Evolutionary conservation across 2,329 filamentous ascomycete genomes (phyloP), one percentile per base, ranked within the genome.

Genomic region (Parascedosporium putredinis): DNA sequence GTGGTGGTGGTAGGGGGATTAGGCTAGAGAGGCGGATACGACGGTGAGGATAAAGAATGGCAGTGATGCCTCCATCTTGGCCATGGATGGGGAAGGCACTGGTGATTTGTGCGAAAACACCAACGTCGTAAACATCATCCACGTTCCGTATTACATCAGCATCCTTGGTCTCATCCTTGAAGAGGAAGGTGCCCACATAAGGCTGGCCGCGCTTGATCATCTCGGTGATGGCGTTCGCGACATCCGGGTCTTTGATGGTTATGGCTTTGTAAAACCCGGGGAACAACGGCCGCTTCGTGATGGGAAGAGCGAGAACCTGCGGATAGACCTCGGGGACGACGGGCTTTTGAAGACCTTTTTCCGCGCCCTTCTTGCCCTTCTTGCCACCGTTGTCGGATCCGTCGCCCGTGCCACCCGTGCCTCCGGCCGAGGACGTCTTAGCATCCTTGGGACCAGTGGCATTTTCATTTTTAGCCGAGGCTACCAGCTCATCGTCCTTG

Each of bases 221-320:
- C 63, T 98, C 94, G 52, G 90, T 86, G 56, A 98, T 95, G 20
- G 93, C 93, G 34, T 83, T 82, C 12, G 90, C 86, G 31, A 98
- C 93, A 58, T 93, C 86, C 16, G 86, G 87, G 61, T 98, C 89
- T 62, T 88, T 84, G 57, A 98, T 95, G 3, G 91, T 98, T 57
- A 98, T 93, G 8, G 93, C 91, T 69, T 98, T 98, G 73, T 98
- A 98, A 68, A 97, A 98, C 1, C 93, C 93, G 1, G 93, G 93
- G 67, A 97, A 98, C 10, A 98, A 72, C 9, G 93, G 93, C 49
- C 93, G 79, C 65, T 94, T 89, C 24, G 88, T 86, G 59, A 98
- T 96, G 6, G 93, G 93, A 50, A 98, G 95, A 2, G 91, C 91
- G 77, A 98, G 88, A 50, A 98, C 90, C 64, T 97, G 93, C 3